phyloP scores from a whole-genome alignment of 306 rosid genomes.

The Citrullus colocynthis region DNA sequence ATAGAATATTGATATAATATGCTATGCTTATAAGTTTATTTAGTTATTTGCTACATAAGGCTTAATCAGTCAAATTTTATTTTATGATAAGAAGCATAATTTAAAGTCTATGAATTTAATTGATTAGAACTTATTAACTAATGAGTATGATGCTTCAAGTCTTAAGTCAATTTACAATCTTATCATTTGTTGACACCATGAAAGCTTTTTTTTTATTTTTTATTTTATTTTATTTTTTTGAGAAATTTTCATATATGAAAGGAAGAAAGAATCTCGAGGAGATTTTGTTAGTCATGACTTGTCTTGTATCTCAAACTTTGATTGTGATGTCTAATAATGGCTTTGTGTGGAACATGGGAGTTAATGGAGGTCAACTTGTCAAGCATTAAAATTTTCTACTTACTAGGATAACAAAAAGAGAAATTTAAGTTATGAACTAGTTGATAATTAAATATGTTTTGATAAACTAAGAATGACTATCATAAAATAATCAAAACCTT shows the following conservation, averaged over 20 bases:
- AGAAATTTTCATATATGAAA: neutral
- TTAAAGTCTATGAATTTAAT: too few relatives aligned
- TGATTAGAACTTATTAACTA: neutral
- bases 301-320: neutral
- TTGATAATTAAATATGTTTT: neutral
- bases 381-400: neutral
- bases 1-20: too few relatives aligned
- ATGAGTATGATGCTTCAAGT: neutral
- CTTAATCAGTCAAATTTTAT: too few relatives aligned
- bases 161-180: neutral
- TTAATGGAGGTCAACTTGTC: neutral
- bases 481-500: too few relatives aligned
- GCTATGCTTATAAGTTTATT: too few relatives aligned
- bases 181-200: neutral
- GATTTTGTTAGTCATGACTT: neutral
- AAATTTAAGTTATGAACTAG: neutral
- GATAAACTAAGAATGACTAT: too few relatives aligned
- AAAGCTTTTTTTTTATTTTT: neutral
- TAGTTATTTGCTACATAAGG: too few relatives aligned
- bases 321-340: constrained; percentile 1
- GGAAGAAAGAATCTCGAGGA: neutral
- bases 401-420: neutral
- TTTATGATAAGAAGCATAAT: too few relatives aligned
- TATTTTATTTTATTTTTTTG: neutral
- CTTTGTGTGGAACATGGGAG: neutral